Conservation (phyloP, 2,329 filamentous ascomycete species). For the Malbranchea cinnamomea region DNA sequence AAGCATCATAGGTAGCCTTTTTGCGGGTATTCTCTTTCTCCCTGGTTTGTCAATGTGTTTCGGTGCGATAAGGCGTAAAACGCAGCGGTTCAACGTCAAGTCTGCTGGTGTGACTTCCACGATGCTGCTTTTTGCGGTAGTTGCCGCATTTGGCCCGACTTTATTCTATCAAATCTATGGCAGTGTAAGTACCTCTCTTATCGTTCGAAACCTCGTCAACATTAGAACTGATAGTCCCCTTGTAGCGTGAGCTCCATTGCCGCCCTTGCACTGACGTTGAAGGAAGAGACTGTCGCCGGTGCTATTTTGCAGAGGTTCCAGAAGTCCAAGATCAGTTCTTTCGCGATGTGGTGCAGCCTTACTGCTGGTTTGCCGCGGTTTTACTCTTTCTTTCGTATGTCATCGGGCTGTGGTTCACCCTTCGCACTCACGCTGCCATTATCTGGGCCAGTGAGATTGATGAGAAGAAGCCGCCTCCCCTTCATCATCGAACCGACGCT, state of each 20-base stretch:
- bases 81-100: constrained; percentile 91
- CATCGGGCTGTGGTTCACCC: constrained; percentile 87
- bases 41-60: constrained; percentile 98
- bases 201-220: background rate
- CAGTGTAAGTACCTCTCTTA: constrained; percentile 42
- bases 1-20: constrained; percentile 94
- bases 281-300: constrained; percentile 64
- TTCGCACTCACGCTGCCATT: constrained; percentile 87
- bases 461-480: constrained; percentile 56
- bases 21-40: constrained; percentile 87
- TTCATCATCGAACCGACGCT: constrained; percentile 8
- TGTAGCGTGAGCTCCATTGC: constrained; percentile 78
- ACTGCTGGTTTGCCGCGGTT: constrained; percentile 75
- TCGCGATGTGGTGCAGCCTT: constrained; percentile 76
- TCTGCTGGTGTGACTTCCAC: constrained; percentile 95
- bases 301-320: constrained; percentile 82
- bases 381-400: constrained; percentile 85
- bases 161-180: constrained; percentile 98
- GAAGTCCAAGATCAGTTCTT: constrained; percentile 81
- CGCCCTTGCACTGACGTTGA: constrained; percentile 32
- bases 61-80: constrained; percentile 93
- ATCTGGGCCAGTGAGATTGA: constrained; percentile 86
- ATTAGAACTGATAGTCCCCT: constrained; percentile 20
- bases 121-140: constrained; percentile 91
- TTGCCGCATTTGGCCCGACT: constrained; percentile 88